Base-by-base conservation (phyloP, 2,329 filamentous ascomycete genomes). In the Elsinoe australis region DNA sequence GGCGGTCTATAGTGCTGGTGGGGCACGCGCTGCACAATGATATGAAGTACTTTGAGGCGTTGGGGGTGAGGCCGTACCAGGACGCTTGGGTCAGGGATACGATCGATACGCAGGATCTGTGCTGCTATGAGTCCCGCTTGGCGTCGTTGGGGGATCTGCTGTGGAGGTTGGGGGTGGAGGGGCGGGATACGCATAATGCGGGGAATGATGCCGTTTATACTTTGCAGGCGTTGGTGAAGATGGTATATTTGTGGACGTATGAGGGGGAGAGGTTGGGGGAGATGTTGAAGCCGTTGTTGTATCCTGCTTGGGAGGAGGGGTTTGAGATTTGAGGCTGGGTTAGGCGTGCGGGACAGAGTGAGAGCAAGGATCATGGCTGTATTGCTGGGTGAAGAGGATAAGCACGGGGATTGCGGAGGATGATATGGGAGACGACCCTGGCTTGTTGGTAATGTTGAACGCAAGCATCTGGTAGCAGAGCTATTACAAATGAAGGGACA, bases 1-100 rank as follows among this genome's bases (percentile, higher is more conserved):
- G 28, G 5, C 53, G 56, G n/a, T 51, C 57, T 8, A 46, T 61
- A 12, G 36, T 60, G 4, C 53, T 59, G 10, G 58, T 60, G 3
- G 58, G 52, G 4, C 59, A 61, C 36, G 55, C 49, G 8, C 24
- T 59, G 2, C 47, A 45, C 4, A 56, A 52, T 36, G 58, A 61
- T 32, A 51, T 42, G 1, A 41, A 39, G 3, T 61, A 49, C 33
- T 42, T 60, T 7, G 42, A 49, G 5, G 41, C 35, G 2, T 17
- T 59, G 5, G 49, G 50, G 1, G 54, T 59, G 14, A 32, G 24
- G 1, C 36, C 56, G 2, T 14, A 31, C 3, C 26, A 32, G 0
- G 38, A 47, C 7, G 53, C 38, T 19, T 29, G 5, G 52, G 46
- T 58, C 4, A 34, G 52, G 5, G 26, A 24, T 1, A 53, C 42